These are phyloP conservation scores for Pichia rugopelliculosa DNA, from an alignment of 805 yeast genomes.

Conservation along the genomic window DNA sequence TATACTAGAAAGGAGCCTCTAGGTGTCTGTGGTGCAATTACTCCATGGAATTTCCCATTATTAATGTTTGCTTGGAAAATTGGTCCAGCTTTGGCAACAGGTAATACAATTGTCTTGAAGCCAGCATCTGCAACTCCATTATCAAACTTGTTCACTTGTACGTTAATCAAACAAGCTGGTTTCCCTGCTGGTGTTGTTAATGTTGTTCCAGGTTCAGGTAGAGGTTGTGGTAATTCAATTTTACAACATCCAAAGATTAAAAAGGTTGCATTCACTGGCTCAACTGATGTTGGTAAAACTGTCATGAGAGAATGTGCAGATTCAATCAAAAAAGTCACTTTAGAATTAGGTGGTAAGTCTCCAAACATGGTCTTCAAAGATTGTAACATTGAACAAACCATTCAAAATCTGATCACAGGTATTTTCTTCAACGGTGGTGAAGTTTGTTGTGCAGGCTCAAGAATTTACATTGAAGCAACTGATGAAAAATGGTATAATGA, in stretches of 20 bases:
- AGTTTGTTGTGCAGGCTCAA: conserved; percentile 77
- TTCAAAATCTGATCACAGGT: conserved; percentile 50
- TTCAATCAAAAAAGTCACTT: conserved; percentile 71
- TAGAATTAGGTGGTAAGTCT: conserved; percentile 81
- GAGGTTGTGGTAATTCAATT: conserved; percentile 64
- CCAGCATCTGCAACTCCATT: conserved; percentile 76
- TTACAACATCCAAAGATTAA: conserved; percentile 61
- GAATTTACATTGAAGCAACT: conserved; percentile 68
- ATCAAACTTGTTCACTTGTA: conserved; percentile 58
- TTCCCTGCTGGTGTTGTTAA: conserved; percentile 71
- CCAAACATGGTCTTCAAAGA: conserved; percentile 71
- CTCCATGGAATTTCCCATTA: conserved; percentile 82
- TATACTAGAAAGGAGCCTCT: conserved; percentile 68
- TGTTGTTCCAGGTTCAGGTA: conserved; percentile 69
- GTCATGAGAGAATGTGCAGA: conserved; percentile 65
- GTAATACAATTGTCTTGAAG: conserved; percentile 65
- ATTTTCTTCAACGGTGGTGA: conserved; percentile 78
- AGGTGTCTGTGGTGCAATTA: conserved; percentile 78
- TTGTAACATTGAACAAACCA: conserved; percentile 47
- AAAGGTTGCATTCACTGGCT: conserved; percentile 78
- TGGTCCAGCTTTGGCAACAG: conserved; percentile 73
- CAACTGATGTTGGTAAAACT: conserved; percentile 66
- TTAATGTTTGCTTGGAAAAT: conserved; percentile 76
- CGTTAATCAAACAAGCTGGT: conserved; percentile 59
- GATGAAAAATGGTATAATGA: conserved; percentile 45